Evolutionary conservation across 208 protist genomes (phyloP).

Genomic region (Naegleria gruberi): DNA sequence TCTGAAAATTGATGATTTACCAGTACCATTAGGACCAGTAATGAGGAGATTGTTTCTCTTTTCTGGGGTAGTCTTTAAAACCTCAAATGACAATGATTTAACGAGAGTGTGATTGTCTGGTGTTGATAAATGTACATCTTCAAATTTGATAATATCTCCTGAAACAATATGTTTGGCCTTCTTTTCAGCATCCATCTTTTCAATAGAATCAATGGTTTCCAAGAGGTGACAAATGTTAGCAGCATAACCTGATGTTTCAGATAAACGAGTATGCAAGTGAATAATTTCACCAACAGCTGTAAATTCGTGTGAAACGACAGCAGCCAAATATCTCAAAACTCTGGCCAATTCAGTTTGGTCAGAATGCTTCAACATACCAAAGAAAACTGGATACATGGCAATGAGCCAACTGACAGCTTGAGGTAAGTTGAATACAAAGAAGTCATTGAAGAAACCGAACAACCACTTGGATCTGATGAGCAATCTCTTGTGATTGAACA

Average conservation of each 20-base stretch:
- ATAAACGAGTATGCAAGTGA: background rate
- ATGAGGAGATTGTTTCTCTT: slow-evolving; percentile 73
- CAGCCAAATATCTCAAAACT: slow-evolving; percentile 15
- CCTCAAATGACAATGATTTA: slow-evolving; percentile 55
- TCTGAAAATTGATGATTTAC: slow-evolving; percentile 51
- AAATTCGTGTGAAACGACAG: slow-evolving; percentile 20
- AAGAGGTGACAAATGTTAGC: slow-evolving; percentile 1
- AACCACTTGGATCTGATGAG: slow-evolving; percentile 18
- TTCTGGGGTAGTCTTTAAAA: slow-evolving; percentile 31
- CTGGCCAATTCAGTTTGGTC: slow-evolving; percentile 6
- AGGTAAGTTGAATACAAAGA: slow-evolving; percentile 27
- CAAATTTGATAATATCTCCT: slow-evolving; percentile 67
- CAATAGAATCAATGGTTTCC: background rate
- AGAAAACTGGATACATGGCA: slow-evolving; percentile 17
- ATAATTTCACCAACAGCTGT: slow-evolving; percentile 22
- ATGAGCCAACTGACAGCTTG: slow-evolving; percentile 10
- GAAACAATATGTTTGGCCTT: slow-evolving; percentile 36
- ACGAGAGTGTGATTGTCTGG: slow-evolving; percentile 57
- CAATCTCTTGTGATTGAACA: slow-evolving; percentile 8
- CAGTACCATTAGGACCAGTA: slow-evolving; percentile 74
- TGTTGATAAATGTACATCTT: slow-evolving; percentile 54
- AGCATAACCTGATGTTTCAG: slow-evolving; percentile 19
- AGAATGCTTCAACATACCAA: background rate
- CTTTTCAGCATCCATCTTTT: background rate
- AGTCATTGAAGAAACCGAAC: slow-evolving; percentile 32